Evolutionary conservation across 192 early-diverging fungal species (phyloP).

Genomic region (Mortierella hygrophila): DNA sequence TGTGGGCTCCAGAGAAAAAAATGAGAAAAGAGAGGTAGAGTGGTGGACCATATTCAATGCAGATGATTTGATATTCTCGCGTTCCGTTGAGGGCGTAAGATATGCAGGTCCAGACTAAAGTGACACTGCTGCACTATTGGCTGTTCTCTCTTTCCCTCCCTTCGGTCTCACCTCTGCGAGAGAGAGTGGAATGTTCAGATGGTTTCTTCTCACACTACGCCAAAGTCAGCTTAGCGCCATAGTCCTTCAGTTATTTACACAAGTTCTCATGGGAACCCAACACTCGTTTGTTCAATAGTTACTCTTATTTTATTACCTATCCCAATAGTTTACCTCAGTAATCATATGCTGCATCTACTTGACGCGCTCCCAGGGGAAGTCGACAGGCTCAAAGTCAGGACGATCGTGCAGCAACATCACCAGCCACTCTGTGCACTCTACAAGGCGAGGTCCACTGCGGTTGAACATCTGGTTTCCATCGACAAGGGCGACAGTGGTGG

Average conservation of each 20-base stretch:
- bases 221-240: background rate
- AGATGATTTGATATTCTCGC: background rate
- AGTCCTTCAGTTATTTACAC: background rate
- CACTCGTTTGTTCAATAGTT: no score
- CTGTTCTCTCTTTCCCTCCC: background rate
- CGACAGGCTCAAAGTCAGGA: slow-evolving; percentile 58
- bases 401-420: slow-evolving; percentile 58
- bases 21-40: background rate
- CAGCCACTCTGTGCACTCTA: slow-evolving; percentile 57
- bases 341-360: slow-evolving; percentile 17
- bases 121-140: background rate
- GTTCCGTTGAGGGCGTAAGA: background rate
- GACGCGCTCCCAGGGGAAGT: slow-evolving; percentile 60
- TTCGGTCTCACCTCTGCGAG: no score
- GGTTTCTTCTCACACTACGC: no score
- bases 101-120: background rate
- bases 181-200: no score
- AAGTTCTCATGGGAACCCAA: background rate
- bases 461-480: slow-evolving; percentile 72
- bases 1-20: background rate
- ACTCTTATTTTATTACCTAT: no score
- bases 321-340: background rate
- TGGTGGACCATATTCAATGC: background rate
- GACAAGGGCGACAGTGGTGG: slow-evolving; percentile 56
- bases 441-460: slow-evolving; percentile 62